These are phyloP conservation scores for Phytophthora hybrid DNA, from an alignment of 352 stramenopile genomes.

Conservation along the genomic window DNA sequence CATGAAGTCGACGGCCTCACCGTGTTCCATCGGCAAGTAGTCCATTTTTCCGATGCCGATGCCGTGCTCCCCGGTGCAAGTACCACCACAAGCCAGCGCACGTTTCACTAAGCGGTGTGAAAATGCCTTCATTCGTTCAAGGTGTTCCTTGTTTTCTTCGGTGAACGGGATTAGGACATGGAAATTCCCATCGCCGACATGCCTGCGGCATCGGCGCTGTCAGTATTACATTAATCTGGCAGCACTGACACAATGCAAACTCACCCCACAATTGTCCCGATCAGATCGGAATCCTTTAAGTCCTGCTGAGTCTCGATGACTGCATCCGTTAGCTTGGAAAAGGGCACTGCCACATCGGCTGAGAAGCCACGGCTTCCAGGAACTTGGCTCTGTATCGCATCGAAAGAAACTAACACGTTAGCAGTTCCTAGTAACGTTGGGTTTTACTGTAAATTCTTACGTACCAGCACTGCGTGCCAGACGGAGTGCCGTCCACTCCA, in stretches of 20 bases:
- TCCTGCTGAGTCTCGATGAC: slow-evolving; percentile 93
- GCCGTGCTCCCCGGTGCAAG: slow-evolving; percentile 98
- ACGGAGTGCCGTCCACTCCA: slow-evolving; percentile 83
- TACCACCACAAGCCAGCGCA: slow-evolving; percentile 92
- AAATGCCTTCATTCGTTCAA: slow-evolving; percentile 87
- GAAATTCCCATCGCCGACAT: slow-evolving; percentile 97
- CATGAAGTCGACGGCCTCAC: slow-evolving; percentile 93
- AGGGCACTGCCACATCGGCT: slow-evolving; percentile 96
- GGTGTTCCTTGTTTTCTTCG: slow-evolving; percentile 82
- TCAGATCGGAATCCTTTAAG: slow-evolving; percentile 81
- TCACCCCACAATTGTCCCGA: slow-evolving; percentile 92
- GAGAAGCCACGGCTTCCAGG: slow-evolving; percentile 81
- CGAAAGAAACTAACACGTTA: background rate
- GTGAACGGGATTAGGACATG: slow-evolving; percentile 96
- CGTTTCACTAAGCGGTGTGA: slow-evolving; percentile 79
- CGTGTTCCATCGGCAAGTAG: slow-evolving; percentile 92
- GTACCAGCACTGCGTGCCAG: slow-evolving; percentile 78
- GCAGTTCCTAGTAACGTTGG: background rate
- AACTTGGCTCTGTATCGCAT: slow-evolving; percentile 54
- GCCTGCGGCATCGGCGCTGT: slow-evolving; percentile 34
- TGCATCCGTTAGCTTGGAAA: slow-evolving; percentile 92
- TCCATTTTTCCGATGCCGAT: slow-evolving; percentile 95
- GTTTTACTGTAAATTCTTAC: slow-evolving; percentile 1
- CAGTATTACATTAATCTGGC: background rate
- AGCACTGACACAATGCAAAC: background rate